Percentiles rank a stretch among this genome's conserved stretches.
phyloP scores from a whole-genome alignment of 495 filamentous ascomycete species.

The Podospora australis region DNA sequence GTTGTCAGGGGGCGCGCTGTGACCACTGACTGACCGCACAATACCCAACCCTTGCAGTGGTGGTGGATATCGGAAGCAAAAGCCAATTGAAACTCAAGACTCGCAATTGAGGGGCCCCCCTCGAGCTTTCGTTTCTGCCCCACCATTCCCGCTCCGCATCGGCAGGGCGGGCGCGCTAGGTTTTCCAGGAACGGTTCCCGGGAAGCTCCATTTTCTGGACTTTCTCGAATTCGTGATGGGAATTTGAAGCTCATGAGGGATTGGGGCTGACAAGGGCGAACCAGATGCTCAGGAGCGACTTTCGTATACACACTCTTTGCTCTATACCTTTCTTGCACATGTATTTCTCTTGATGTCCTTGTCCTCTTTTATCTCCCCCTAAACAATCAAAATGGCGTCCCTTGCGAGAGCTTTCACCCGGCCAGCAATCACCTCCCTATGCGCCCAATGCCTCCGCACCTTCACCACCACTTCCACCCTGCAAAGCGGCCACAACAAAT shows the following conservation, averaged over 20 bases:
- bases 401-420: conserved; percentile 10
- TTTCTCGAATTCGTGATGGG: not conserved
- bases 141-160: conserved; percentile 5
- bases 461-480: conserved; percentile 48
- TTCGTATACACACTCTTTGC: no score
- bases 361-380: not conserved
- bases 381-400: conserved; percentile 14
- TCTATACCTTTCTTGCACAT: not conserved
- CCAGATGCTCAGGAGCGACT: no score
- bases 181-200: not conserved
- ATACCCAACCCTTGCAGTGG: not conserved
- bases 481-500: conserved; percentile 76
- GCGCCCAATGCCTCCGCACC: conserved; percentile 38
- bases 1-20: conserved; percentile 3
- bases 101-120: conserved; percentile 1
- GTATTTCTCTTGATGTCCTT: not conserved
- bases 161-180: conserved; percentile 11
- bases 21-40: conserved; percentile 3
- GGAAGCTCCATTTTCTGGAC: conserved; percentile 4
- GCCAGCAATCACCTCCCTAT: conserved; percentile 19
- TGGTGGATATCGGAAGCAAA: conserved; percentile 1
- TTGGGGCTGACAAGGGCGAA: not conserved
- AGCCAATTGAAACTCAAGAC: conserved; percentile 12
- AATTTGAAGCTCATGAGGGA: no score
- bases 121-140: conserved; percentile 6